Percentiles rank a stretch among this genome's conserved stretches.
Conservation (phyloP, 2,329 filamentous ascomycete species). For the Claviceps quebecensis region DNA sequence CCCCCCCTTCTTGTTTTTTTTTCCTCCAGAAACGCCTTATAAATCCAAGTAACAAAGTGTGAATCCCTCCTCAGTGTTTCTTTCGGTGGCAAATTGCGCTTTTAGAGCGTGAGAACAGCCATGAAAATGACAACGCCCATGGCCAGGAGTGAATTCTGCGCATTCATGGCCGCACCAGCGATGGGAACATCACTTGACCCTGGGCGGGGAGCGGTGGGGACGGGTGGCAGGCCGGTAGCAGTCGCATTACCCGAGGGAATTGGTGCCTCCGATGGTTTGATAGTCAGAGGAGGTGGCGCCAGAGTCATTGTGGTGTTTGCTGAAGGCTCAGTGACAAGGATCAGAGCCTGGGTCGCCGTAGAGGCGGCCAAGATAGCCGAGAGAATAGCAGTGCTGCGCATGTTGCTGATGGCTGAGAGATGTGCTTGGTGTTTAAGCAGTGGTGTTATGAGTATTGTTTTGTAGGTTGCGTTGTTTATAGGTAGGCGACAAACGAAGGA, state of each 20-base stretch:
- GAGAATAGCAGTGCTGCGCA: constrained; percentile 9
- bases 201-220: neutral
- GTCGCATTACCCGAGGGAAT: constrained; percentile 1
- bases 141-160: constrained; percentile 7
- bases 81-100: neutral
- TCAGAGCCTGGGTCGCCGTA: neutral
- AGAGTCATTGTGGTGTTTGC: neutral
- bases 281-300: neutral
- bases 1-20: neutral
- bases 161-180: constrained; percentile 1
- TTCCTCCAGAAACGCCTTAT: neutral
- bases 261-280: neutral
- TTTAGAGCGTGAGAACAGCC: constrained; percentile 5
- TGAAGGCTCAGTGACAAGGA: neutral
- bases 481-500: no score
- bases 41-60: neutral
- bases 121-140: constrained; percentile 6
- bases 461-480: no score
- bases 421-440: neutral
- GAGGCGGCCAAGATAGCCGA: constrained; percentile 8
- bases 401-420: constrained; percentile 5
- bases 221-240: neutral
- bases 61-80: neutral
- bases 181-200: neutral
- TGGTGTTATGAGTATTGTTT: no score